A percentile compares a stretch with the other conserved stretches of the same genome.
Evolutionary conservation across 108 stramenopile species (phyloP).

Genomic region (Conticribra weissflogii): DNA sequence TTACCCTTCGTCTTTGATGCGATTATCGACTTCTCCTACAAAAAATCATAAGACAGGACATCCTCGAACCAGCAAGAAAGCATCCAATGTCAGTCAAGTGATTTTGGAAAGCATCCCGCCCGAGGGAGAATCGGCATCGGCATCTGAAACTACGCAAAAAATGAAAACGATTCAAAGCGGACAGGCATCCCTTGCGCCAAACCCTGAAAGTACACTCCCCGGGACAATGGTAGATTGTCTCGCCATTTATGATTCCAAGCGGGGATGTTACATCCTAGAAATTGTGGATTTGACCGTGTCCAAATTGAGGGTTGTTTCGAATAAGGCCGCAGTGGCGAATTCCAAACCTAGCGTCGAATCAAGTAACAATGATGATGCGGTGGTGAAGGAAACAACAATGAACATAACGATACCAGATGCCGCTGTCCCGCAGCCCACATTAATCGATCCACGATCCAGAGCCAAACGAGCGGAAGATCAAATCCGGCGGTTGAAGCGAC

Average conservation of each 20-base stretch:
- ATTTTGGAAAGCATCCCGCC: neutral
- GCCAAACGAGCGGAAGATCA: constrained; percentile 33
- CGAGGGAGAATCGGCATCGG: neutral
- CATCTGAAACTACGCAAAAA: neutral
- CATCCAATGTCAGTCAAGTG: neutral
- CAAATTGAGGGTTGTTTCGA: neutral
- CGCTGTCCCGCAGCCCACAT: neutral
- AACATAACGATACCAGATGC: no score
- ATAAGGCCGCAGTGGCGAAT: neutral
- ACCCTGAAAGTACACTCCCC: neutral
- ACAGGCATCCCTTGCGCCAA: neutral
- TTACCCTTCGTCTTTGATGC: no score
- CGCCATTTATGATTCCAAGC: constrained; percentile 26
- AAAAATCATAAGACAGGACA: neutral
- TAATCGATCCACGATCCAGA: constrained; percentile 22
- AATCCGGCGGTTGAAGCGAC: constrained; percentile 30
- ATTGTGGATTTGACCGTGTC: constrained; percentile 24
- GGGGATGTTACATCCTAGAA: constrained; percentile 34
- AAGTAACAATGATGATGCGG: neutral
- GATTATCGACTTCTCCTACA: no score
- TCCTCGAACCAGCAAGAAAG: neutral
- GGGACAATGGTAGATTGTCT: constrained; percentile 41
- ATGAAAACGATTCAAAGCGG: neutral
- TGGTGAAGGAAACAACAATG: neutral
- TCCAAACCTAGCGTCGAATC: neutral